A percentile compares a stretch with the other conserved stretches of the same genome.
These are phyloP conservation scores for Apiotrichum akiyoshidainum DNA, from an alignment of 1,284 basidiomycete species.

Conservation along the genomic window DNA sequence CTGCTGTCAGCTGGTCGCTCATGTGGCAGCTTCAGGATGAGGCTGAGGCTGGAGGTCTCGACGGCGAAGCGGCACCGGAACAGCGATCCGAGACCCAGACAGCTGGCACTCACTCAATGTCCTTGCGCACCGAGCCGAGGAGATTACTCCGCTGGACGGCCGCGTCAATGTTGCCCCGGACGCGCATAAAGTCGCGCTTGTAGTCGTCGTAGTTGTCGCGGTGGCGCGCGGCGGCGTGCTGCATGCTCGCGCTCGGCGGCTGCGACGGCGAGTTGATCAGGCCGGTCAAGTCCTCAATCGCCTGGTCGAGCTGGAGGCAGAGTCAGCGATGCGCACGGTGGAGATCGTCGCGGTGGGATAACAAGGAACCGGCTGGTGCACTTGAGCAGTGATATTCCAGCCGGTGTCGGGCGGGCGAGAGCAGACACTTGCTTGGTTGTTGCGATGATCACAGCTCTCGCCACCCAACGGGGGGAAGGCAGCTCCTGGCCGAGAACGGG, in stretches of 20 bases:
- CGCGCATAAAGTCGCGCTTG: slow-evolving; percentile 72
- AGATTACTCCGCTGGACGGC: slow-evolving; percentile 83
- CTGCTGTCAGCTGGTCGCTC: slow-evolving; percentile 37
- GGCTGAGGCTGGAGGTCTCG: no score
- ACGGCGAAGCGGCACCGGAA: no score
- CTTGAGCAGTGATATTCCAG: no score
- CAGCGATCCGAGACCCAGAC: no score
- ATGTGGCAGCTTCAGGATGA: no score
- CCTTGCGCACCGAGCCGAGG: slow-evolving; percentile 85
- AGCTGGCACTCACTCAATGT: slow-evolving; percentile 71
- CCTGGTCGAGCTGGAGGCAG: slow-evolving; percentile 74
- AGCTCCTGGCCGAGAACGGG: no score
- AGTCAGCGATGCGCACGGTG: not conserved
- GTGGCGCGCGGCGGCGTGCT: slow-evolving; percentile 84
- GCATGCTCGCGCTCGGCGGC: slow-evolving; percentile 75
- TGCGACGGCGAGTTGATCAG: slow-evolving; percentile 69
- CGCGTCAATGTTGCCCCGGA: slow-evolving; percentile 76
- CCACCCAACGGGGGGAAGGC: no score
- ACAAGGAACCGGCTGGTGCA: no score
- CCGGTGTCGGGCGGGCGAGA: no score
- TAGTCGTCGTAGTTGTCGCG: slow-evolving; percentile 86
- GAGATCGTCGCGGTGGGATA: no score
- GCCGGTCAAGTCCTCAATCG: slow-evolving; percentile 68
- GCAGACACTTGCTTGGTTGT: no score
- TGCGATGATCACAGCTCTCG: no score